These are phyloP conservation scores for Fraxinus sp. DNA, from an alignment of 305 asterid species.

Conservation along the genomic window DNA sequence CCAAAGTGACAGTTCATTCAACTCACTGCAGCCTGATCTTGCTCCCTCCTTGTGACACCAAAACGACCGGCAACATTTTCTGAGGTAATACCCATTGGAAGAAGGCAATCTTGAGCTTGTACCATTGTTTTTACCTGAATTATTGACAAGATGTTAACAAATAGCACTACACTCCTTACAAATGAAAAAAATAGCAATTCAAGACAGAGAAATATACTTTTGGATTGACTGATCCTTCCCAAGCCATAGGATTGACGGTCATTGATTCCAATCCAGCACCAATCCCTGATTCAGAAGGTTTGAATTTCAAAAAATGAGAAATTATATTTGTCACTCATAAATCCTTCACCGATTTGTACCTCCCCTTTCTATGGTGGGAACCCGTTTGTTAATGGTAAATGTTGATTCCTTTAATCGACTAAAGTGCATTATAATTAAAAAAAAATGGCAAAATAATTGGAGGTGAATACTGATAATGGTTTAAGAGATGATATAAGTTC, in stretches of 20 bases:
- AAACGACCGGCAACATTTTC: constrained; percentile 97
- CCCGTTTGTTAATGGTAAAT: background rate
- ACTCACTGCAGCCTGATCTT: constrained; percentile 98
- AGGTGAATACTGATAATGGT: background rate
- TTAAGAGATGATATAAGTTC: background rate
- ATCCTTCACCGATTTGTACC: background rate
- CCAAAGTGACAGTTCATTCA: constrained; percentile 8
- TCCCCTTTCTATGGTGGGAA: background rate
- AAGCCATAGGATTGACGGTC: constrained; percentile 88
- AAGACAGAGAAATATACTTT: constrained; percentile 45
- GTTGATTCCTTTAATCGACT: background rate
- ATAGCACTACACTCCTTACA: background rate
- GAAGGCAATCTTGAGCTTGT: constrained; percentile 53
- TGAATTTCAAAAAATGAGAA: background rate
- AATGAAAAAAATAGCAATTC: background rate
- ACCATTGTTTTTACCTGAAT: constrained; percentile 70
- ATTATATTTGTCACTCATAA: background rate
- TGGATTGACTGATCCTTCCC: constrained; percentile 84
- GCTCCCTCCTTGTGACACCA: constrained; percentile 85
- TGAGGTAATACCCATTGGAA: constrained; percentile 62
- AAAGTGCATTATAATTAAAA: background rate
- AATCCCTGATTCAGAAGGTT: constrained; percentile 55
- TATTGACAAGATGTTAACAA: background rate
- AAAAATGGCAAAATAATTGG: background rate
- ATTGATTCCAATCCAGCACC: constrained; percentile 98